Percentiles rank a stretch among this genome's conserved stretches.
These are phyloP conservation scores for Pichia sp. DNA, from an alignment of 1,139 yeast species.

Conservation along the genomic window DNA sequence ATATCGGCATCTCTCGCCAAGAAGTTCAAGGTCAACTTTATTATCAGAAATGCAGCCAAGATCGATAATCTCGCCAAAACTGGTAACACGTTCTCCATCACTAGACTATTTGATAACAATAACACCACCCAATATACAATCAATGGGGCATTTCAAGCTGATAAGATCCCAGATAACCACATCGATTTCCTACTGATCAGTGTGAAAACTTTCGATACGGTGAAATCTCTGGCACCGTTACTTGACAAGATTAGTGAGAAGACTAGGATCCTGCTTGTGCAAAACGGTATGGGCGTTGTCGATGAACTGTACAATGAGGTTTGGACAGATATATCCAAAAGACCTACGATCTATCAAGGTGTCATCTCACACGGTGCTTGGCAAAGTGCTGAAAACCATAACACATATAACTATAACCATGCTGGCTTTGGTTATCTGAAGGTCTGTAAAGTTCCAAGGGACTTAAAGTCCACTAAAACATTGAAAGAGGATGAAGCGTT, in stretches of 20 bases:
- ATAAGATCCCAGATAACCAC: slow-evolving; percentile 14
- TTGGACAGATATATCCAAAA: slow-evolving; percentile 41
- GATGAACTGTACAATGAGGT: slow-evolving; percentile 43
- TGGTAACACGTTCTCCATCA: slow-evolving; percentile 18
- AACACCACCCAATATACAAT: slow-evolving; percentile 11
- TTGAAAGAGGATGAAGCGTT: slow-evolving; percentile 11
- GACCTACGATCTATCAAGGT: slow-evolving; percentile 65
- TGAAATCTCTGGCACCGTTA: slow-evolving; percentile 21
- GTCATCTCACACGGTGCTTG: slow-evolving; percentile 77
- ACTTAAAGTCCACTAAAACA: slow-evolving; percentile 4
- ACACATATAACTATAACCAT: slow-evolving; percentile 47
- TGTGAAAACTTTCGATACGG: slow-evolving; percentile 28
- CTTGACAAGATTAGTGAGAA: slow-evolving; percentile 17
- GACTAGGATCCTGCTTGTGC: slow-evolving; percentile 60
- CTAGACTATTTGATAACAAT: slow-evolving; percentile 20
- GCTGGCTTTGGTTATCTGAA: slow-evolving; percentile 61
- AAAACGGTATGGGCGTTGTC: slow-evolving; percentile 65
- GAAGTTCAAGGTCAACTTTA: slow-evolving; percentile 18
- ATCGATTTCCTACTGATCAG: slow-evolving; percentile 25
- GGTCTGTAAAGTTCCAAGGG: slow-evolving; percentile 39
- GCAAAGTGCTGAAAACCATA: slow-evolving; percentile 27
- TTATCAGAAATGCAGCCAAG: slow-evolving; percentile 23
- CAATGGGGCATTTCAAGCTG: slow-evolving; percentile 15
- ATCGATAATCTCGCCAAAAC: slow-evolving; percentile 14
- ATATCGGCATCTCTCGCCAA: slow-evolving; percentile 20